Evolutionary conservation across 1,284 basidiomycete species (phyloP).

Genomic region (Farysia itapuensis): DNA sequence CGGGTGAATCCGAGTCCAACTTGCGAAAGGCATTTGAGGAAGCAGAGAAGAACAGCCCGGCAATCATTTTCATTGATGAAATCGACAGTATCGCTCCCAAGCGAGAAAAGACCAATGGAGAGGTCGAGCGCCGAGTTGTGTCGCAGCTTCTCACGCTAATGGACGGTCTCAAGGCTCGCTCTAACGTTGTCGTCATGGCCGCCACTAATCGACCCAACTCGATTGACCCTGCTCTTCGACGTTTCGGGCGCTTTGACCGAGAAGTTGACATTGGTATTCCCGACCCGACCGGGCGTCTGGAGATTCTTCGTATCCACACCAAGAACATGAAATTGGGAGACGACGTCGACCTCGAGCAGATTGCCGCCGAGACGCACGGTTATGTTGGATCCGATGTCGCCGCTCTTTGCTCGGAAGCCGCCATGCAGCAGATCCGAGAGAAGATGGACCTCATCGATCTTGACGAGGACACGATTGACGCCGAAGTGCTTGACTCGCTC

Average conservation of each 20-base stretch:
- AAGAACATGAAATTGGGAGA: constrained; percentile 99
- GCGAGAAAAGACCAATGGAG: constrained; percentile 99
- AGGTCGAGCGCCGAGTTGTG: constrained; percentile 98
- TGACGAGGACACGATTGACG: constrained; percentile 83
- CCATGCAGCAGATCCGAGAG: constrained; percentile 97
- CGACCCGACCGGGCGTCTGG: constrained; percentile 95
- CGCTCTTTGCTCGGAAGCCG: constrained; percentile 91
- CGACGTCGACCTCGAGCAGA: constrained; percentile 94
- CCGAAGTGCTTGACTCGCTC: constrained; percentile 91
- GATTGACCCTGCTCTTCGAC: constrained; percentile 94
- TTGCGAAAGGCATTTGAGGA: constrained; percentile 97
- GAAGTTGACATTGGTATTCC: constrained; percentile 99
- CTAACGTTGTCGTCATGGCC: constrained; percentile 99
- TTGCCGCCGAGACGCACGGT: constrained; percentile 97
- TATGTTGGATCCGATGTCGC: constrained; percentile 98
- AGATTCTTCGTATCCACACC: constrained; percentile 97
- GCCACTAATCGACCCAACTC: constrained; percentile 99
- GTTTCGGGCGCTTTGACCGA: constrained; percentile 98
- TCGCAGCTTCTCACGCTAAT: constrained; percentile 96
- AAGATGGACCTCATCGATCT: constrained; percentile 93
- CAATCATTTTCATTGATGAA: constrained; percentile 99
- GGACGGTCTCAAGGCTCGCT: constrained; percentile 97
- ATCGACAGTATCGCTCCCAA: constrained; percentile 99
- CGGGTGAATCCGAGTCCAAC: constrained; percentile 95
- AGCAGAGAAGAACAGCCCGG: constrained; percentile 99